Percentiles rank a stretch among this genome's conserved stretches.
These are phyloP conservation scores for Ashbya aceris DNA, from an alignment of 1,139 yeast species.

Conservation along the genomic window DNA sequence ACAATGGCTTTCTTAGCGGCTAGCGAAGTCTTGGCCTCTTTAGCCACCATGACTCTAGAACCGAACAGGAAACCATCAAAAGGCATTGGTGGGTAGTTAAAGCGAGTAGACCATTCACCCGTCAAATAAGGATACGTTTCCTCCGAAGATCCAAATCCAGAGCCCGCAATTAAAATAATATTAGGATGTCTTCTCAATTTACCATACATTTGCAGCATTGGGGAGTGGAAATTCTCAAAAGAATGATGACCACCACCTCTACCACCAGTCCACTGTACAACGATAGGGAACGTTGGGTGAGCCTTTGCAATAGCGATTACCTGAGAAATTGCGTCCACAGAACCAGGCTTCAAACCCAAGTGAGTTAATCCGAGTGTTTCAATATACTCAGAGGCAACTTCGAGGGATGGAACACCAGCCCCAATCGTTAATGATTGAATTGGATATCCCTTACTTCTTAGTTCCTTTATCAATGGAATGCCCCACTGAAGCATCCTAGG, in stretches of 20 bases:
- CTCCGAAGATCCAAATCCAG: conserved; percentile 95
- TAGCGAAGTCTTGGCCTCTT: conserved; percentile 89
- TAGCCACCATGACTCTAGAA: conserved; percentile 94
- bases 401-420: conserved; percentile 98
- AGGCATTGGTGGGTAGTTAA: conserved; percentile 96
- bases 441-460: conserved; percentile 89
- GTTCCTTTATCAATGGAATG: conserved; percentile 82
- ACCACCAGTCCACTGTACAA: conserved; percentile 99
- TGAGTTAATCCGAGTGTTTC: conserved; percentile 87
- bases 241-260: conserved; percentile 99
- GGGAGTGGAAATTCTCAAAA: conserved; percentile 97
- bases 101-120: conserved; percentile 85
- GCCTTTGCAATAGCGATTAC: conserved; percentile 87
- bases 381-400: conserved; percentile 94
- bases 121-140: conserved; percentile 96
- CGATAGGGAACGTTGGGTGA: conserved; percentile 92
- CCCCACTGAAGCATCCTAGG: conserved; percentile 99
- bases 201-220: conserved; percentile 89
- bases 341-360: conserved; percentile 95
- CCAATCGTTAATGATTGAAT: conserved; percentile 94
- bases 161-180: conserved; percentile 88
- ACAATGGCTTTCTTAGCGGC: conserved; percentile 92
- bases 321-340: conserved; percentile 83
- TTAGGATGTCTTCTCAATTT: conserved; percentile 87
- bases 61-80: conserved; percentile 96